phyloP scores from a whole-genome alignment of 192 early-diverging fungal genomes.

The Jimgerdemannia lactiflua region DNA sequence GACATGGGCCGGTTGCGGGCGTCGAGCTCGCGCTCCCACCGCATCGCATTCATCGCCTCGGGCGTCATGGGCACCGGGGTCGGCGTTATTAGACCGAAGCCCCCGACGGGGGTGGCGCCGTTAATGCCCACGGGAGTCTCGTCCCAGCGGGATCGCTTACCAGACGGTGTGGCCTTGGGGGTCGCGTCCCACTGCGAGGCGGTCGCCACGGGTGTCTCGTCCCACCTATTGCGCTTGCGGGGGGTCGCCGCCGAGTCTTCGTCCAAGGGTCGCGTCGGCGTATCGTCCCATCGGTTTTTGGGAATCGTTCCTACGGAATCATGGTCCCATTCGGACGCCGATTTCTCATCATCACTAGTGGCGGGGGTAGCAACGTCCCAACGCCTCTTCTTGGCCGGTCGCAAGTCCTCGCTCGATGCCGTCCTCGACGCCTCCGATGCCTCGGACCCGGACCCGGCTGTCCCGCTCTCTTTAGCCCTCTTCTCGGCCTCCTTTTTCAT shows the following conservation, averaged over 20 bases:
- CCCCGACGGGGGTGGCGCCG: conserved; percentile 76
- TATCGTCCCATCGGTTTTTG: conserved; percentile 75
- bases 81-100: conserved; percentile 75
- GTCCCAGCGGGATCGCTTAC: conserved; percentile 93
- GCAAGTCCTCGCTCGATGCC: background rate
- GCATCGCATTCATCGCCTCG: conserved; percentile 66
- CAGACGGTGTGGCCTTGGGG: conserved; percentile 48
- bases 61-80: conserved; percentile 83
- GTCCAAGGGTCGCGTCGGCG: conserved; percentile 49
- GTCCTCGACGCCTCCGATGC: background rate
- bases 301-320: conserved; percentile 42
- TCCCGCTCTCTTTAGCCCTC: conserved; percentile 33
- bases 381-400: conserved; percentile 58
- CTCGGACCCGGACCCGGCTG: conserved; percentile 15
- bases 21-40: conserved; percentile 82
- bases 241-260: conserved; percentile 27
- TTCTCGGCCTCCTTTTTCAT: conserved; percentile 62
- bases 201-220: conserved; percentile 70
- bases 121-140: conserved; percentile 79
- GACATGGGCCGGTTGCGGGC: conserved; percentile 81
- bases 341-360: conserved; percentile 24
- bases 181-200: conserved; percentile 75
- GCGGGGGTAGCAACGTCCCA: conserved; percentile 76
- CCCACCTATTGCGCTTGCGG: conserved; percentile 72
- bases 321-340: conserved; percentile 55